Evolutionary conservation across 208 protist species (phyloP).

Genomic region (Zelonia costaricensis): DNA sequence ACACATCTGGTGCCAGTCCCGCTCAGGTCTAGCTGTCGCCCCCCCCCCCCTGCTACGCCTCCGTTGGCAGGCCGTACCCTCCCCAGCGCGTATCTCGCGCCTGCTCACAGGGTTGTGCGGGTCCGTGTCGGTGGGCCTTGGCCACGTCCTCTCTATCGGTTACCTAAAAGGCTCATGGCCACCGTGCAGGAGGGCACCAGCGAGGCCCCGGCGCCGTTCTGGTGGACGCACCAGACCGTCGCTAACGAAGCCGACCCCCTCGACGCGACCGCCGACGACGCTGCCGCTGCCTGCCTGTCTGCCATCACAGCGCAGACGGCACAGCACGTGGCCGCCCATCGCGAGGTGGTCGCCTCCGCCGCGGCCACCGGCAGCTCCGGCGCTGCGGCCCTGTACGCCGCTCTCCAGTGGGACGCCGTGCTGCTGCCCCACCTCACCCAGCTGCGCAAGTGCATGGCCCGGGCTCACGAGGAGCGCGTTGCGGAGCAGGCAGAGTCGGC

Average conservation of each 20-base stretch:
- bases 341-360: neutral
- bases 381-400: neutral
- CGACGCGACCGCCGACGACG: conserved; percentile 42
- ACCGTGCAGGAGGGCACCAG: neutral
- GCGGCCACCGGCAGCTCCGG: neutral
- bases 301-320: conserved; percentile 17
- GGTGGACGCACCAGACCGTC: conserved; percentile 66
- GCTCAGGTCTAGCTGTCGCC: too few relatives aligned
- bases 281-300: conserved; percentile 15
- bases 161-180: conserved; percentile 4
- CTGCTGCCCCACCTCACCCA: conserved; percentile 23
- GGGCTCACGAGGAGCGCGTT: conserved; percentile 37
- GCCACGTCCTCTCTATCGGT: too few relatives aligned
- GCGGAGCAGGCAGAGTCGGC: conserved; percentile 26
- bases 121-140: too few relatives aligned
- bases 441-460: conserved; percentile 37
- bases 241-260: conserved; percentile 40
- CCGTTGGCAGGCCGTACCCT: too few relatives aligned
- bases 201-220: conserved; percentile 21
- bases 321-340: conserved; percentile 4
- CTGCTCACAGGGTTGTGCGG: too few relatives aligned
- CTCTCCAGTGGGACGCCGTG: conserved; percentile 3
- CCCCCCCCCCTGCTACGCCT: too few relatives aligned
- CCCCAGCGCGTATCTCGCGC: too few relatives aligned
- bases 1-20: too few relatives aligned